Conservation (phyloP, 768 basidiomycete genomes). For the Lenzites betulinus region DNA sequence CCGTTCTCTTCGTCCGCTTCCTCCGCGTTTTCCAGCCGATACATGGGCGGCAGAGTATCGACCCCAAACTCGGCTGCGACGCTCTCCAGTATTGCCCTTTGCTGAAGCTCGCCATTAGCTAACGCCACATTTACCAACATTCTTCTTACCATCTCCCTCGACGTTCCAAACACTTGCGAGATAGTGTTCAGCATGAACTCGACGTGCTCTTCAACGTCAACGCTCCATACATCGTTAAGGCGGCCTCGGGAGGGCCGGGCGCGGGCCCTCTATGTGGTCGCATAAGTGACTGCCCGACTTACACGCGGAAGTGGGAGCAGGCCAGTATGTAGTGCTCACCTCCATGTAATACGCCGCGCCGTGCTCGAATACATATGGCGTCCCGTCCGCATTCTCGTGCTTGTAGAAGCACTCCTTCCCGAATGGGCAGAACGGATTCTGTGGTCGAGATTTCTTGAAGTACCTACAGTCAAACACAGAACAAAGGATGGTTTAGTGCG, state of each 20-base stretch:
- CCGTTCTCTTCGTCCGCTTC: neutral
- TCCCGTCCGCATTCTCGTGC: slow-evolving; percentile 68
- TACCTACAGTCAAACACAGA: slow-evolving; percentile 44
- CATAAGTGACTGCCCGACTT: neutral
- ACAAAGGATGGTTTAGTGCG: neutral
- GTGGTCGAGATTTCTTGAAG: slow-evolving; percentile 54
- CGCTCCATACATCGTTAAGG: neutral
- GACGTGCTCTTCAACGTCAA: neutral
- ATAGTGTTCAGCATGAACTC: slow-evolving; percentile 3
- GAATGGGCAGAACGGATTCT: slow-evolving; percentile 68
- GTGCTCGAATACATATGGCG: slow-evolving; percentile 53
- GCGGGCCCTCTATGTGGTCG: neutral
- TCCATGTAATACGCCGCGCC: slow-evolving; percentile 38
- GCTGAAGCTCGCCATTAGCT: neutral
- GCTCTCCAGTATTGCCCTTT: neutral
- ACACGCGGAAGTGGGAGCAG: neutral
- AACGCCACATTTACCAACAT: no score
- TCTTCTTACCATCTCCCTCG: neutral
- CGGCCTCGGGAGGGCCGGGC: neutral
- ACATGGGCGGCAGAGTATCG: neutral
- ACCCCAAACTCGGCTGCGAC: neutral
- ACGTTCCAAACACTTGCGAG: neutral
- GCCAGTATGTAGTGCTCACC: slow-evolving; percentile 1
- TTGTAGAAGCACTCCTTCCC: slow-evolving; percentile 83
- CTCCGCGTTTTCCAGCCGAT: neutral